These are phyloP conservation scores for Penicilliopsis zonata DNA, from an alignment of 495 filamentous ascomycete genomes.

Conservation along the genomic window DNA sequence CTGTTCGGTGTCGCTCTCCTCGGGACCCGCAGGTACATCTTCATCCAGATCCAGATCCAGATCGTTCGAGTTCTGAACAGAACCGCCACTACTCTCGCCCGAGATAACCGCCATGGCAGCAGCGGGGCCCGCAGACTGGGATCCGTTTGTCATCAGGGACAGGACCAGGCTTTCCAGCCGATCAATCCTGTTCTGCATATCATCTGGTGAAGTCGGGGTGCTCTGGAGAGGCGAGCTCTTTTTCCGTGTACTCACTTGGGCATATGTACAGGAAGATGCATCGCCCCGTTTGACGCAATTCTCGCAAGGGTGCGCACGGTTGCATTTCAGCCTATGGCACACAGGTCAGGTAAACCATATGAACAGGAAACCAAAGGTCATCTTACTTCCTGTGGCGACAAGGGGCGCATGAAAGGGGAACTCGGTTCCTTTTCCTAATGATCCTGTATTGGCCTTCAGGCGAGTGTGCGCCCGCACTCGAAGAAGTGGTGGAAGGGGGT, in stretches of 20 bases:
- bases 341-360: conserved; percentile 19
- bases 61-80: conserved; percentile 32
- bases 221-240: conserved; percentile 53
- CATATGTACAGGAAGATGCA: conserved; percentile 79
- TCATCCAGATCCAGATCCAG: conserved; percentile 45
- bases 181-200: conserved; percentile 99
- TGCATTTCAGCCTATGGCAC: conserved; percentile 72
- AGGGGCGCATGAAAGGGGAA: conserved; percentile 88
- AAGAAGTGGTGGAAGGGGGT: conserved; percentile 76
- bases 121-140: conserved; percentile 48
- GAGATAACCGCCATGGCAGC: conserved; percentile 54
- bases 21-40: conserved; percentile 35
- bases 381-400: conserved; percentile 91
- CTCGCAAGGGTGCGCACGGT: conserved; percentile 83
- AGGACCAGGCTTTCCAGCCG: conserved; percentile 89
- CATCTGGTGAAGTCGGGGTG: conserved; percentile 60
- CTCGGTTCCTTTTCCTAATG: conserved; percentile 85
- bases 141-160: conserved; percentile 88
- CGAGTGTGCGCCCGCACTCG: conserved; percentile 61
- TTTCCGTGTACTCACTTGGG: conserved; percentile 62
- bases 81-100: conserved; percentile 42
- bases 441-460: conserved; percentile 82
- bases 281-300: conserved; percentile 90
- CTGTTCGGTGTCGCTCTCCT: conserved; percentile 80
- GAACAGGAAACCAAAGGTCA: conserved; percentile 6